These are phyloP conservation scores for Ecytonucleospora hepatopenaei DNA, from an alignment of 371 early-diverging fungal genomes.

Conservation along the genomic window DNA sequence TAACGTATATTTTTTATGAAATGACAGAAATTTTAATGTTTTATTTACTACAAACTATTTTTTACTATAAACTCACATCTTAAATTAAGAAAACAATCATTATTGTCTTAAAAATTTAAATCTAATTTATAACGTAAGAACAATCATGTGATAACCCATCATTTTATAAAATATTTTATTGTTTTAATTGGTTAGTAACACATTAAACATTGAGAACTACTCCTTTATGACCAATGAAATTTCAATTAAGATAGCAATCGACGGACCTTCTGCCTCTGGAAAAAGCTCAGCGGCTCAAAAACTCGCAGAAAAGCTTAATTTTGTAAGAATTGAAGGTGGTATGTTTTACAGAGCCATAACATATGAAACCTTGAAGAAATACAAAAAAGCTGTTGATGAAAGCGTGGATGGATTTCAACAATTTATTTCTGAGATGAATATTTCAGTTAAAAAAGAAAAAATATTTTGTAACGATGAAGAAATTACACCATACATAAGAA, in stretches of 20 bases:
- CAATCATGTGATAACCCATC: too few relatives aligned
- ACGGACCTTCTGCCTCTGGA: constrained; percentile 78
- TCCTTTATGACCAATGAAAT: constrained; percentile 15
- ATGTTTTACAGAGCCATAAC: constrained; percentile 56
- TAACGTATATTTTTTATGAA: not conserved
- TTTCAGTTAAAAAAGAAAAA: constrained; percentile 20
- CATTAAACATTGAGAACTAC: not conserved
- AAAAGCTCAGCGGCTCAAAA: constrained; percentile 70
- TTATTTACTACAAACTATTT: not conserved
- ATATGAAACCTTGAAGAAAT: constrained; percentile 40
- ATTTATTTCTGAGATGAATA: constrained; percentile 10
- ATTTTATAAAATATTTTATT: not conserved
- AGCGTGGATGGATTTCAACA: constrained; percentile 3
- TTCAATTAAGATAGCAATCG: constrained; percentile 72
- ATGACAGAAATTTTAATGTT: not conserved
- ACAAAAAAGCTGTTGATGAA: constrained; percentile 2
- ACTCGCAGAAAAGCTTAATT: constrained; percentile 64
- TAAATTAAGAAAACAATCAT: too few relatives aligned
- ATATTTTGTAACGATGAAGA: constrained; percentile 62
- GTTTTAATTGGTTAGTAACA: not conserved
- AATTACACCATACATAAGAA: constrained; percentile 63
- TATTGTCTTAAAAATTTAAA: too few relatives aligned
- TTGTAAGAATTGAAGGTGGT: constrained; percentile 69
- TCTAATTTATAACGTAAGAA: too few relatives aligned
- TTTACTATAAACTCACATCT: not conserved